Evolutionary conservation across 2,329 filamentous ascomycete species (phyloP), one percentile per base, ranked within the genome.

Genomic region (Claviceps cyperi): DNA sequence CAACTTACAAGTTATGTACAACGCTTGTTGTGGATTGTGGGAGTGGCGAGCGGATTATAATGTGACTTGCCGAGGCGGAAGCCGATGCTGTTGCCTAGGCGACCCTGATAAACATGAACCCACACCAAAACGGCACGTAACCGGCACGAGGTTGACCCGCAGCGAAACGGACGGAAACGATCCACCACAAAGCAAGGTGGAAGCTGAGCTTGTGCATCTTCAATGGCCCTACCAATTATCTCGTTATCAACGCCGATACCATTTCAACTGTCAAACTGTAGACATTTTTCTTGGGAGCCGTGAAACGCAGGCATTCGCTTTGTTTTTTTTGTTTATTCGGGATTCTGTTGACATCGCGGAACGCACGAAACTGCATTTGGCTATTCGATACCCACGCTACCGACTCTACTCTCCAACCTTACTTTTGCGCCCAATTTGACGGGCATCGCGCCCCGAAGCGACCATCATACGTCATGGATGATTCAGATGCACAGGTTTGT

Each of bases 281-380:
- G n/a, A 32, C 14, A 24, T 13, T n/a, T 39, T 3, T 22, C 4
- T 17, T 32, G 22, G 5, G 14, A 11, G 22, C 22, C 22, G 9
- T 1, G 28, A 32, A 32, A 32, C 28, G 9, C 28, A 4, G 28
- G 28, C 40, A 8, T 43, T 8, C 17, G 35, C n/a, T 46, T 15
- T 32, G n/a, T 3, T 13, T 4, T 13, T 9, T n/a, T 4, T 3
- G 17, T 17, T 6, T 47, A 59, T 57, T 54, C 57, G 60, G 54
- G 58, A 59, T 45, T 55, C 58, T 35, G 51, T 17, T 37, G 51
- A 28, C 43, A 46, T 50, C 49, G 51, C 53, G 54, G 57, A 60
- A 66, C 28, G 67, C 62, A 63, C 28, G 9, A 11, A 64, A 51
- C 55, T 66, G 63, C 65, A 68, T 58, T 62, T 69, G 56, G 60